phyloP scores from a whole-genome alignment of 805 yeast genomes.

The Cyberlindnera mrakii region DNA sequence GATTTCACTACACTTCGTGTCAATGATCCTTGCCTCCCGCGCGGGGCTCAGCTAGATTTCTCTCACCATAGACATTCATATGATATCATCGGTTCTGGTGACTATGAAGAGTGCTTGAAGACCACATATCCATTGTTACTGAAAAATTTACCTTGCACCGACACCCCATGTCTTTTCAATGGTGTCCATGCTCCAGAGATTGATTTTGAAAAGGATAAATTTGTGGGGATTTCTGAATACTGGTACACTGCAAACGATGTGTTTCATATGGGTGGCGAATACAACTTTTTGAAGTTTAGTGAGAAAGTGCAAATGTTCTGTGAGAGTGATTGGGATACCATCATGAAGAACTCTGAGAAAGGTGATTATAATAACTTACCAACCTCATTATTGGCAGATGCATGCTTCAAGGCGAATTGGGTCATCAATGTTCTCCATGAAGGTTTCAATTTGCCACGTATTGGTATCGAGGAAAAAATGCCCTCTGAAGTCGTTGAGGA shows the following conservation, averaged over 20 bases:
- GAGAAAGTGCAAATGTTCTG: slow-evolving; percentile 67
- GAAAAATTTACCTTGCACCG: slow-evolving; percentile 76
- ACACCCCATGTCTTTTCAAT: slow-evolving; percentile 86
- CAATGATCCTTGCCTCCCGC: slow-evolving; percentile 79
- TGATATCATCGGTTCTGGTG: slow-evolving; percentile 67
- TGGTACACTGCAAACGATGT: slow-evolving; percentile 97
- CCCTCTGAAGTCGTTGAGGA: slow-evolving; percentile 18
- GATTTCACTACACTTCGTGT: slow-evolving; percentile 33
- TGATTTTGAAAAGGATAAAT: slow-evolving; percentile 71
- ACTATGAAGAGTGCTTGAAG: slow-evolving; percentile 66
- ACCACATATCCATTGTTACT: slow-evolving; percentile 71
- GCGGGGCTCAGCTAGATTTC: slow-evolving; percentile 46
- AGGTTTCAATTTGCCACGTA: slow-evolving; percentile 82
- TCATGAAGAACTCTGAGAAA: slow-evolving; percentile 39
- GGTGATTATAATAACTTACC: slow-evolving; percentile 57
- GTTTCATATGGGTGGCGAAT: slow-evolving; percentile 83
- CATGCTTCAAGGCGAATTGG: slow-evolving; percentile 96
- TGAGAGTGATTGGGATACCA: slow-evolving; percentile 63
- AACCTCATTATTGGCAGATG: slow-evolving; percentile 53
- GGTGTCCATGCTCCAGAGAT: slow-evolving; percentile 92
- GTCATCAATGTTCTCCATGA: slow-evolving; percentile 83
- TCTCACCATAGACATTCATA: slow-evolving; percentile 41
- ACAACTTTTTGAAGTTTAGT: slow-evolving; percentile 67
- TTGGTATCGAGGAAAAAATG: slow-evolving; percentile 43
- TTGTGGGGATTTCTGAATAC: slow-evolving; percentile 92